phyloP scores from a whole-genome alignment of 345 rosid species.

The Acer campestre region DNA sequence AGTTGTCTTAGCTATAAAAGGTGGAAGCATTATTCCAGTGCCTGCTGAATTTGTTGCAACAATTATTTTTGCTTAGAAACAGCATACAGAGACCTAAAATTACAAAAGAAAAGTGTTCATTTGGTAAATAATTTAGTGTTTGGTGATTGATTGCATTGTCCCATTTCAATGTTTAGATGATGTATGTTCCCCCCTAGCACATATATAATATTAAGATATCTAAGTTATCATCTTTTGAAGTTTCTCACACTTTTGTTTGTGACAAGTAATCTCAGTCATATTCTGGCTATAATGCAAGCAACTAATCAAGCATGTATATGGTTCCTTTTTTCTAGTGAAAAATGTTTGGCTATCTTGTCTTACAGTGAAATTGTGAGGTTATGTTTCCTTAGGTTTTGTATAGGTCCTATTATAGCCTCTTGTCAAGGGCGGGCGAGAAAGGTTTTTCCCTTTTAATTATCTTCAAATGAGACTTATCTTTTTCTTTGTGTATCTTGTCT shows the following conservation, averaged over 20 bases:
- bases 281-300: background rate
- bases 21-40: background rate
- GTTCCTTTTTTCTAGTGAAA: background rate
- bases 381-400: background rate
- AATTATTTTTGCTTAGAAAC: background rate
- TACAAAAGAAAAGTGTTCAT: background rate
- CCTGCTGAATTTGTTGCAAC: background rate
- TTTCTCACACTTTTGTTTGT: background rate
- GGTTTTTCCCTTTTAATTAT: background rate
- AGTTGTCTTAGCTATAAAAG: background rate
- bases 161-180: background rate
- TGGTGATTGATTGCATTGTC: background rate
- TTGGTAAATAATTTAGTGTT: background rate
- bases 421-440: background rate
- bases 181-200: background rate
- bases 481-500: constrained; percentile 15
- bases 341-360: background rate
- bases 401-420: background rate
- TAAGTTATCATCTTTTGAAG: background rate
- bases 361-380: background rate
- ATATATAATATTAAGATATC: background rate
- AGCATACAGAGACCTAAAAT: background rate
- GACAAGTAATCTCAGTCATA: background rate
- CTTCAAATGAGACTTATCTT: constrained; percentile 1
- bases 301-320: background rate